These are phyloP conservation scores for Dendrobium catenatum DNA, from an alignment of 106 monocot species.

Conservation along the genomic window DNA sequence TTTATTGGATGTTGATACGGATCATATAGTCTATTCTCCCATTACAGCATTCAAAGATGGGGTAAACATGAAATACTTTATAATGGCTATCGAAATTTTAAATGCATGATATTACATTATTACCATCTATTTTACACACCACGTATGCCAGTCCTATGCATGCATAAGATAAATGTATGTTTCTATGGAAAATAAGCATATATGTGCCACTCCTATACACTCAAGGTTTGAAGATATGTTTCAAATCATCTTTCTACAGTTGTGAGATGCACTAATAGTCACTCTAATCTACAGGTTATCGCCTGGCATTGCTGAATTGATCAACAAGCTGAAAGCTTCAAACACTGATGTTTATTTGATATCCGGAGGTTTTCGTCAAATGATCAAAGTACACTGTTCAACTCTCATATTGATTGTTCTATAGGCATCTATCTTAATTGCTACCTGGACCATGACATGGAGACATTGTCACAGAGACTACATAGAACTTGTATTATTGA, in stretches of 20 bases:
- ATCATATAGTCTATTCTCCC: not conserved
- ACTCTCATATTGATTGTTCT: not conserved
- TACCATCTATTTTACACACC: not conserved
- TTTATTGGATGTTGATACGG: not conserved
- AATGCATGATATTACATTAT: not conserved
- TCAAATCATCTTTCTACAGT: not conserved
- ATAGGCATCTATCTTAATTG: not conserved
- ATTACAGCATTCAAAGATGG: not conserved
- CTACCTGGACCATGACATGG: not conserved
- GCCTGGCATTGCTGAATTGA: conserved; percentile 79
- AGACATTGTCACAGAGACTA: not conserved
- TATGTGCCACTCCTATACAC: not conserved
- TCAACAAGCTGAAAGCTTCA: conserved; percentile 56
- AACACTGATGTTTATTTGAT: conserved; percentile 65
- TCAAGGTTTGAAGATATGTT: not conserved
- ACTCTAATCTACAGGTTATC: conserved; percentile 58
- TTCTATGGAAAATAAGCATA: not conserved
- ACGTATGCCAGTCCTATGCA: not conserved
- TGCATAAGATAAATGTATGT: not conserved
- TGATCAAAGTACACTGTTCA: conserved; percentile 69
- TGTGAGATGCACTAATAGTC: not conserved
- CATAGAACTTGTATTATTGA: not conserved
- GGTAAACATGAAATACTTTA: not conserved
- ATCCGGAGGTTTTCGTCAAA: conserved; percentile 96
- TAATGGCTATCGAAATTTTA: not conserved